A percentile compares a stretch with the other conserved stretches of the same genome.
Evolutionary conservation across 116 monocot species (phyloP).

Genomic region (Posidonia oceanica): DNA sequence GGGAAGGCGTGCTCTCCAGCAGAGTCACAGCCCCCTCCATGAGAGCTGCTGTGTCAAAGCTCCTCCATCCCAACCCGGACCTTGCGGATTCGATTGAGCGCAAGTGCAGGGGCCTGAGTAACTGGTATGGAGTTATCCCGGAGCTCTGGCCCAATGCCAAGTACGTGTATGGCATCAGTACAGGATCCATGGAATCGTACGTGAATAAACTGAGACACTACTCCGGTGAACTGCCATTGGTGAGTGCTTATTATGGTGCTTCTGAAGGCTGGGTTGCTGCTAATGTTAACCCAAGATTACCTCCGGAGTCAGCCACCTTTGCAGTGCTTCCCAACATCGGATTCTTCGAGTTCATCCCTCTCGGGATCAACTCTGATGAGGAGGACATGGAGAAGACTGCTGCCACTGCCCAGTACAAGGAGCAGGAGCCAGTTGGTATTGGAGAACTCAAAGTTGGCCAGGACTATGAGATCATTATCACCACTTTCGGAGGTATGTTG

Average conservation of each 20-base stretch:
- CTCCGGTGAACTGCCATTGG: conserved; percentile 49
- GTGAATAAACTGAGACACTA: conserved; percentile 66
- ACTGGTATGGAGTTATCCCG: conserved; percentile 71
- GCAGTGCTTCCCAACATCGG: conserved; percentile 73
- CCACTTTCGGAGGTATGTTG: conserved; percentile 5
- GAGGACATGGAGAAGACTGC: conserved; percentile 16
- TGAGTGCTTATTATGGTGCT: conserved; percentile 68
- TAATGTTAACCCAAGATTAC: conserved; percentile 38
- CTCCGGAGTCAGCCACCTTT: conserved; percentile 41
- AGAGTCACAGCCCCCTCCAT: conserved; percentile 53
- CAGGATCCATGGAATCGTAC: conserved; percentile 88
- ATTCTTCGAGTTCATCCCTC: conserved; percentile 90
- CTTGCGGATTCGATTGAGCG: conserved; percentile 44
- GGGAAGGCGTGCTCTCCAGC: conserved; percentile 48
- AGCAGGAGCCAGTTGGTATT: conserved; percentile 43
- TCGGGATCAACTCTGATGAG: conserved; percentile 13
- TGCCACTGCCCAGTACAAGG: conserved; percentile 9
- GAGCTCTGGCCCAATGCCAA: conserved; percentile 72
- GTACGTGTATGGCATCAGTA: conserved; percentile 77
- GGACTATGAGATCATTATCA: conserved; percentile 46
- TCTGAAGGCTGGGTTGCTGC: conserved; percentile 84
- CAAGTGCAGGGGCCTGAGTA: conserved; percentile 38
- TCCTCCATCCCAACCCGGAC: conserved; percentile 39
- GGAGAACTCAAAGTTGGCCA: conserved; percentile 49
- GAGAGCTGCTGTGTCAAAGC: conserved; percentile 44